These are phyloP conservation scores for Saccharomyces hybrid DNA, from an alignment of 1,139 yeast genomes.

Conservation along the genomic window DNA sequence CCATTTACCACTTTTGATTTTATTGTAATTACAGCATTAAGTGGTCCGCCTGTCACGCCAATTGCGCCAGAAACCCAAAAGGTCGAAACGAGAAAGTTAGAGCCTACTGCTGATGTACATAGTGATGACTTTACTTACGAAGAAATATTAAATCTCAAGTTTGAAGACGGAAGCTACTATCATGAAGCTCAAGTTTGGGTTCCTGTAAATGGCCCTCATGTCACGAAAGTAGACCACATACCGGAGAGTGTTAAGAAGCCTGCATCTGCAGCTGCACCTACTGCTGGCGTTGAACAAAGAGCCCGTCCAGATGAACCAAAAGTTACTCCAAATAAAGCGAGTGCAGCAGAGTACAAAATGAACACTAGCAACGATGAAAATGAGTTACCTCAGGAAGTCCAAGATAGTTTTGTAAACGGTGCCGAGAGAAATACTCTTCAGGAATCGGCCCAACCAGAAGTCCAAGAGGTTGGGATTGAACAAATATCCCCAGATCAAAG, in stretches of 20 bases:
- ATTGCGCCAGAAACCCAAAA: neutral
- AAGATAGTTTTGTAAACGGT: too few species aligned
- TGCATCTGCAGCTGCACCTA: neutral
- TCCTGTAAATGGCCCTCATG: slow-evolving; percentile 16
- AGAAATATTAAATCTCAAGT: slow-evolving; percentile 22
- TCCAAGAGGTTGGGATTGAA: too few species aligned
- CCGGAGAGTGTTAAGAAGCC: neutral
- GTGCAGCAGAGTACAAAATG: too few species aligned
- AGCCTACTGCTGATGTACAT: slow-evolving; percentile 3
- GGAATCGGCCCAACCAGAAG: too few species aligned
- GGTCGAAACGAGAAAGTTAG: neutral
- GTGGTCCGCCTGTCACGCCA: neutral
- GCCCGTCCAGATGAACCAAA: too few species aligned
- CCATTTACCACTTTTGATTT: slow-evolving; percentile 27
- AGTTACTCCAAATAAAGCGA: too few species aligned
- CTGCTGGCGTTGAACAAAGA: neutral
- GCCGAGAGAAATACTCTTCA: too few species aligned
- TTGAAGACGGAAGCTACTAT: slow-evolving; percentile 24
- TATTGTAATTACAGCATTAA: slow-evolving; percentile 1
- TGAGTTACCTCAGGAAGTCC: too few species aligned
- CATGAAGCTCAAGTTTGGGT: slow-evolving; percentile 24
- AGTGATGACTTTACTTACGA: slow-evolving; percentile 23
- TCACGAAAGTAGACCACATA: slow-evolving; percentile 3
- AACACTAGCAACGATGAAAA: too few species aligned
- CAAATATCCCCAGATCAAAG: too few species aligned